phyloP scores from a whole-genome alignment of 345 rosid species.

The Cardiospermum halicacabum region DNA sequence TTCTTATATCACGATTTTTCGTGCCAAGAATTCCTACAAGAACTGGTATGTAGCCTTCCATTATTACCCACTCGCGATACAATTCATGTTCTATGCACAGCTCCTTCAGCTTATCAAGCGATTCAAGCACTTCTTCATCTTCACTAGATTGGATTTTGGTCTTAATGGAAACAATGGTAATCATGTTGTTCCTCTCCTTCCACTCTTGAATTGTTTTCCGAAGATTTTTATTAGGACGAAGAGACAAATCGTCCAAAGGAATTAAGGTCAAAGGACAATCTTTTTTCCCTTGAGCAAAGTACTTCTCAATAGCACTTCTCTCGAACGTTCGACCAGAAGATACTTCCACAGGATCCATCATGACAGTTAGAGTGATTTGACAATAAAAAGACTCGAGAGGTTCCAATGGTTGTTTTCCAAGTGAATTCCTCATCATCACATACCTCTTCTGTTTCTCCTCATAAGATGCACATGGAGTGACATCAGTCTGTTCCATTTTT shows the following conservation, averaged over 20 bases:
- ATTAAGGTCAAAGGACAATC: constrained; percentile 14
- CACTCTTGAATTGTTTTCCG: constrained; percentile 23
- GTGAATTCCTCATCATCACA: not conserved
- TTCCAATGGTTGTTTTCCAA: constrained; percentile 18
- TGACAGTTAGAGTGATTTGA: constrained; percentile 23
- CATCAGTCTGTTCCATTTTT: constrained; percentile 23
- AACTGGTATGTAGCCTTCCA: constrained; percentile 19
- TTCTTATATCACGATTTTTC: constrained; percentile 25
- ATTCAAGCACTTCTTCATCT: constrained; percentile 20
- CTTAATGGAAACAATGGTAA: constrained; percentile 22
- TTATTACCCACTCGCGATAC: constrained; percentile 16
- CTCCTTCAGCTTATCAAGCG: constrained; percentile 18
- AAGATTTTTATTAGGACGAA: constrained; percentile 26
- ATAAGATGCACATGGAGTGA: constrained; percentile 17
- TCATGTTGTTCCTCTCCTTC: constrained; percentile 24
- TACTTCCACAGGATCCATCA: constrained; percentile 29
- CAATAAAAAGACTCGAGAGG: constrained; percentile 25
- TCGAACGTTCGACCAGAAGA: constrained; percentile 24
- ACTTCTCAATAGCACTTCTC: constrained; percentile 24
- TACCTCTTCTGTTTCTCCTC: constrained; percentile 23
- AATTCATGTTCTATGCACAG: constrained; percentile 16
- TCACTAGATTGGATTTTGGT: constrained; percentile 21
- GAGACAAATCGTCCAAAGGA: constrained; percentile 11
- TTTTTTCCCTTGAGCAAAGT: constrained; percentile 24
- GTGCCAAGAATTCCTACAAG: constrained; percentile 18